A percentile compares a stretch with the other conserved stretches of the same genome.
These are phyloP conservation scores for Xylaria sp. DNA, from an alignment of 2,329 filamentous ascomycete species.

Conservation along the genomic window DNA sequence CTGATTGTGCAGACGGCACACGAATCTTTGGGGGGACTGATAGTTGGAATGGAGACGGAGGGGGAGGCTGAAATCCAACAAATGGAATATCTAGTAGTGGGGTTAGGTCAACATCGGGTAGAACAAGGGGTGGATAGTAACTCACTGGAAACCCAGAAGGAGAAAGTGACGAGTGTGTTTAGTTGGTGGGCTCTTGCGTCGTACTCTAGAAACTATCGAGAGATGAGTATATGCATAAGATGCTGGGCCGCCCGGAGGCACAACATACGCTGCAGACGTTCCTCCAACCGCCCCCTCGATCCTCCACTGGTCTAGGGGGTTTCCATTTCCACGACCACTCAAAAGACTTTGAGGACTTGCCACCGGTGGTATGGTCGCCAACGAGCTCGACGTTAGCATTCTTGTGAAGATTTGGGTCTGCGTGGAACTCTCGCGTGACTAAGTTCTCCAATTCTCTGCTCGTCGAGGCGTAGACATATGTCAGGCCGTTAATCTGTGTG, in stretches of 20 bases:
- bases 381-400: slow-evolving; percentile 94
- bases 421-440: slow-evolving; percentile 93
- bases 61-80: slow-evolving; percentile 62
- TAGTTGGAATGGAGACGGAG: slow-evolving; percentile 75
- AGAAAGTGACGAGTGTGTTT: slow-evolving; percentile 88
- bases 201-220: slow-evolving; percentile 85
- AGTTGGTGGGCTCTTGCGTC: slow-evolving; percentile 90
- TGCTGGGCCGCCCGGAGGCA: not conserved
- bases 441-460: slow-evolving; percentile 89
- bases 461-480: slow-evolving; percentile 88
- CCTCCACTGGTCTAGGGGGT: slow-evolving; percentile 80
- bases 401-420: slow-evolving; percentile 96
- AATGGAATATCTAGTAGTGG: slow-evolving; percentile 48
- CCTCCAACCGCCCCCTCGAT: slow-evolving; percentile 89
- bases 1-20: slow-evolving; percentile 84
- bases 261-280: slow-evolving; percentile 83
- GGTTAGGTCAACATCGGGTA: slow-evolving; percentile 30
- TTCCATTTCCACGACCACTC: slow-evolving; percentile 98
- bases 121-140: slow-evolving; percentile 21
- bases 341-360: slow-evolving; percentile 84
- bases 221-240: slow-evolving; percentile 35
- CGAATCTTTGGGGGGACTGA: slow-evolving; percentile 76
- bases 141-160: slow-evolving; percentile 90
- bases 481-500: slow-evolving; percentile 84
- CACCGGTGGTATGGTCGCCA: slow-evolving; percentile 86